phyloP scores from a whole-genome alignment of 495 filamentous ascomycete species.

The Immersiella caudata region DNA sequence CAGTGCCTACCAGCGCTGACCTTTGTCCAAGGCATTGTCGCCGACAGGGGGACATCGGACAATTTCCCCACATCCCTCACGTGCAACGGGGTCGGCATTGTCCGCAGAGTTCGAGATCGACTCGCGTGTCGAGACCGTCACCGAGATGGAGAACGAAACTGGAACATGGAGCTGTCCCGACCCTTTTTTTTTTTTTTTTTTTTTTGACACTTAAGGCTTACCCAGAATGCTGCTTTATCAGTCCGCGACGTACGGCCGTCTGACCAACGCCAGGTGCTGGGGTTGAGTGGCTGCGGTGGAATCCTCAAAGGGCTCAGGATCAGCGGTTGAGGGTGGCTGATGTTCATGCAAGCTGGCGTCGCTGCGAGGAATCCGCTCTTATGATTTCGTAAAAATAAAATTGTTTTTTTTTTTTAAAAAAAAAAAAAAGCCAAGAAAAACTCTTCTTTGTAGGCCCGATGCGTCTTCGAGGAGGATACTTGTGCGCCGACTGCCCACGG shows the following conservation, averaged over 20 bases:
- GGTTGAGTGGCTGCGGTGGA: neutral
- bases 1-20: neutral
- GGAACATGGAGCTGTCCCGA: neutral
- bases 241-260: neutral
- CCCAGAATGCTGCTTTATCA: neutral
- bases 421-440: too few species aligned
- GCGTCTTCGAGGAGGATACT: neutral
- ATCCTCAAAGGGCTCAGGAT: neutral
- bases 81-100: conserved; percentile 7
- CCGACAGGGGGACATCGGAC: conserved; percentile 4
- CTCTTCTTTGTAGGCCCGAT: neutral
- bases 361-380: neutral
- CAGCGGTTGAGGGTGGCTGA: neutral
- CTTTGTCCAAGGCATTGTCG: neutral
- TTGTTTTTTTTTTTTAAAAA: too few species aligned
- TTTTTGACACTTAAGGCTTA: neutral
- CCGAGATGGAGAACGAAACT: neutral
- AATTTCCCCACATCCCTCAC: conserved; percentile 11
- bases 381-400: neutral
- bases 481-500: neutral
- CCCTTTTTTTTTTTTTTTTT: neutral
- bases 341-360: neutral
- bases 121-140: neutral
- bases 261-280: neutral
- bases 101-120: conserved; percentile 7